Conservation (phyloP, 2,329 filamentous ascomycete species). For the Dryadomyces sulphureus region DNA sequence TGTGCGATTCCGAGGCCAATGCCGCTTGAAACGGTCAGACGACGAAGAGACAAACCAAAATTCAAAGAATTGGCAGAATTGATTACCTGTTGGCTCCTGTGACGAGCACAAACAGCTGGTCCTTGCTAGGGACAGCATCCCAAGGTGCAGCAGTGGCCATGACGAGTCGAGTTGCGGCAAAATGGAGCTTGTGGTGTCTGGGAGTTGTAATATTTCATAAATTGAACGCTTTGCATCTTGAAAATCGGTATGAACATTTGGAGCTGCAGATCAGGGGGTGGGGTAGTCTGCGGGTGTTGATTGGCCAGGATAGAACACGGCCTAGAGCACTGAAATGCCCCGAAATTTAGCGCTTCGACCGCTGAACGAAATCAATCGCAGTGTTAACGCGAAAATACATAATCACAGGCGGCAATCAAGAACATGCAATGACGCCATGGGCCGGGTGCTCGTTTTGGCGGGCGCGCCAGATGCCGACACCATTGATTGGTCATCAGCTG, state of each 20-base stretch:
- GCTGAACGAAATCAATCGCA: no score
- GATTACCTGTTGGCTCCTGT: conserved; percentile 73
- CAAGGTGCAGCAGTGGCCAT: conserved; percentile 16
- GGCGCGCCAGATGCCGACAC: conserved; percentile 43
- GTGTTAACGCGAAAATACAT: no score
- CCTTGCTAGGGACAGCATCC: conserved; percentile 19
- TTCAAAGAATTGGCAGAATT: not conserved
- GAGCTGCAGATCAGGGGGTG: not conserved
- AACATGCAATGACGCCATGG: conserved; percentile 8
- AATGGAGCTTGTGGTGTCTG: no score
- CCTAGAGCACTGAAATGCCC: no score
- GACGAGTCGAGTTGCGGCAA: not conserved
- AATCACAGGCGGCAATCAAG: no score
- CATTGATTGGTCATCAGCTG: conserved; percentile 37
- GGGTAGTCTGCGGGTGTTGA: not conserved
- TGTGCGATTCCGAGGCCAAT: conserved; percentile 73
- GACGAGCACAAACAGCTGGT: conserved; percentile 52
- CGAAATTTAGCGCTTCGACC: no score
- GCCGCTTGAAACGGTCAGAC: conserved; percentile 40
- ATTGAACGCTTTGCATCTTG: no score
- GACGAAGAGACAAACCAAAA: not conserved
- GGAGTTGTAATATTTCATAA: no score
- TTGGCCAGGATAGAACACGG: no score
- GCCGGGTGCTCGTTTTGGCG: conserved; percentile 18
- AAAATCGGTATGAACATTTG: not conserved